Evolutionary conservation across 768 basidiomycete species (phyloP).

Genomic region (Psilocybe azurescens): DNA sequence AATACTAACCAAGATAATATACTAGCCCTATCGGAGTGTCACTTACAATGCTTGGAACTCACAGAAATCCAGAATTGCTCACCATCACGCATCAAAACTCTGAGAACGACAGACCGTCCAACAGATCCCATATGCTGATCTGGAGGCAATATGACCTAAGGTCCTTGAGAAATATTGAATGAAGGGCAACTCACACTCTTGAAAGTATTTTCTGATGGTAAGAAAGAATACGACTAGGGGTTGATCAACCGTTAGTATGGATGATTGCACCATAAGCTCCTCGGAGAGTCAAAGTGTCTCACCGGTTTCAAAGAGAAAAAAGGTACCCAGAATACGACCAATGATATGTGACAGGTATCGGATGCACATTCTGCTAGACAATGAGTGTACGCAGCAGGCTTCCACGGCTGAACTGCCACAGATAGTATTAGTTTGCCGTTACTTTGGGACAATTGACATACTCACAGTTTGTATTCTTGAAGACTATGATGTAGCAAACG

Average conservation of each 20-base stretch:
- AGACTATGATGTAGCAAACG: constrained; percentile 14
- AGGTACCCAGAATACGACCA: constrained; percentile 25
- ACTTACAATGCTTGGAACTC: not conserved
- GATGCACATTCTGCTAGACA: constrained; percentile 19
- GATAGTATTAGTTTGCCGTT: not conserved
- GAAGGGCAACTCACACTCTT: not conserved
- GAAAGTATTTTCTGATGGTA: not conserved
- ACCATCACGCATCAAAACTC: constrained; percentile 20
- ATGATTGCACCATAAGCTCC: too few species aligned
- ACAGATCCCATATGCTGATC: not conserved
- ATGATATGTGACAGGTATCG: constrained; percentile 8
- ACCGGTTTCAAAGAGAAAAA: constrained; percentile 24
- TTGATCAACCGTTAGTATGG: too few species aligned
- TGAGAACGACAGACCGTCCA: constrained; percentile 5
- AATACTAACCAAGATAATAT: constrained; percentile 16
- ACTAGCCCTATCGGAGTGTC: constrained; percentile 5
- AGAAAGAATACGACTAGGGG: not conserved
- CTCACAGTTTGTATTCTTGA: constrained; percentile 17
- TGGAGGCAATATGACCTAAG: not conserved
- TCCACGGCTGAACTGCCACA: not conserved
- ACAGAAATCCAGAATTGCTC: not conserved
- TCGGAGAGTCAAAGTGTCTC: not conserved
- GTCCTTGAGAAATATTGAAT: not conserved
- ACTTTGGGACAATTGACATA: not conserved
- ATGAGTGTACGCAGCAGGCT: not conserved